Evolutionary conservation across 2,329 filamentous ascomycete species (phyloP).

Genomic region (Calonectria leucothoes): DNA sequence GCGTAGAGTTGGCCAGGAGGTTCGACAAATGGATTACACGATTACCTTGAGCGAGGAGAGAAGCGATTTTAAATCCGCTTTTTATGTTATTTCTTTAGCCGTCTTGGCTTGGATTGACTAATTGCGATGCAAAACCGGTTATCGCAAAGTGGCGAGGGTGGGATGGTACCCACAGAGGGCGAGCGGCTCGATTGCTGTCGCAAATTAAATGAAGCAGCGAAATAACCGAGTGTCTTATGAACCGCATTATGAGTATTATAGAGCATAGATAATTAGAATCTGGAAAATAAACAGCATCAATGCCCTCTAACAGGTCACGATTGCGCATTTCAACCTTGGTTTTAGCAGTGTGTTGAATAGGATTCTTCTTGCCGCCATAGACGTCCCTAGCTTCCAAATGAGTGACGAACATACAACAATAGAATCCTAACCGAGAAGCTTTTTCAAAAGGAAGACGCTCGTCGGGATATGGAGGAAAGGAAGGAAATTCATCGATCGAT

Average conservation of each 20-base stretch:
- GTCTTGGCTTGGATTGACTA: too few relatives aligned
- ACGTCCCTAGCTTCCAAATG: too few relatives aligned
- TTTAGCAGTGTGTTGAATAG: not conserved
- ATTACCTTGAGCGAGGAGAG: not conserved
- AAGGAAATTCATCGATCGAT: not conserved
- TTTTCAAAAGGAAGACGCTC: not conserved
- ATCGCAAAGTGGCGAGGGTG: too few relatives aligned
- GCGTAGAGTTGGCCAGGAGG: slow-evolving; percentile 17
- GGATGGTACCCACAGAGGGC: too few relatives aligned
- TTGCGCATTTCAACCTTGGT: not conserved
- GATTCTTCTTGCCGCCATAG: too few relatives aligned
- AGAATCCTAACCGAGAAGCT: not conserved
- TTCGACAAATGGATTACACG: slow-evolving; percentile 19
- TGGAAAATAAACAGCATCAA: not conserved
- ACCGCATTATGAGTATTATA: not conserved
- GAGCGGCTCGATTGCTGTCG: not conserved
- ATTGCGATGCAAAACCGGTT: too few relatives aligned
- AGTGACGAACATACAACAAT: too few relatives aligned
- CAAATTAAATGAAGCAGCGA: not conserved
- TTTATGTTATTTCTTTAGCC: not conserved
- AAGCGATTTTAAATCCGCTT: not conserved
- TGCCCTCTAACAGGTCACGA: not conserved
- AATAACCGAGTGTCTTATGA: not conserved
- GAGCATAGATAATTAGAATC: not conserved
- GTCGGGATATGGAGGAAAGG: not conserved